Percentiles rank a stretch among this genome's conserved stretches.
phyloP scores from a whole-genome alignment of 805 yeast genomes.

The Starmerella bombi region DNA sequence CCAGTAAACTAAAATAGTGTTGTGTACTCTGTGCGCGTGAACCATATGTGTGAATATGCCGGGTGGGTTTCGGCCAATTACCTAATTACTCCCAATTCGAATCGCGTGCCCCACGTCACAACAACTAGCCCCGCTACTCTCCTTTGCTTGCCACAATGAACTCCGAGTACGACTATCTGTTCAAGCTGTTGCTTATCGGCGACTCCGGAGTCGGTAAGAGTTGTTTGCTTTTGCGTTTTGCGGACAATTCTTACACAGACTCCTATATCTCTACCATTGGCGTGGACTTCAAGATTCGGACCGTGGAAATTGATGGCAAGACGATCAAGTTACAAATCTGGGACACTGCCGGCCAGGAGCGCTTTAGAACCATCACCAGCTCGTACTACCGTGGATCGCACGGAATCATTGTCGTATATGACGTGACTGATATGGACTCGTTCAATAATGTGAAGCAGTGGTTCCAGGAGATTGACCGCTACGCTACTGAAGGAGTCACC shows the following conservation, averaged over 20 bases:
- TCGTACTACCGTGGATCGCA: slow-evolving; percentile 98
- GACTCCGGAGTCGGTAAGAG: slow-evolving; percentile 99
- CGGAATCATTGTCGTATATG: slow-evolving; percentile 95
- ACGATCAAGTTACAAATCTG: slow-evolving; percentile 95
- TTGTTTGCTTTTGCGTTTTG: slow-evolving; percentile 84
- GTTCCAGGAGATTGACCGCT: slow-evolving; percentile 96
- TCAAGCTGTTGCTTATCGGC: slow-evolving; percentile 88
- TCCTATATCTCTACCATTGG: slow-evolving; percentile 97
- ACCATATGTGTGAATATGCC: too few relatives aligned
- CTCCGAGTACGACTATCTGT: slow-evolving; percentile 86
- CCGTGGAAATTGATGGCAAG: slow-evolving; percentile 81
- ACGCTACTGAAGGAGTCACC: slow-evolving; percentile 95
- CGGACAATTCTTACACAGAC: slow-evolving; percentile 93
- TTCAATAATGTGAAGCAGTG: slow-evolving; percentile 95
- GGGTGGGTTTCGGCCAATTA: too few relatives aligned
- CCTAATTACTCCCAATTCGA: background rate
- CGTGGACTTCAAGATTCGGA: slow-evolving; percentile 68
- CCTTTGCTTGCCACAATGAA: slow-evolving; percentile 15
- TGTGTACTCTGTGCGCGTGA: too few relatives aligned
- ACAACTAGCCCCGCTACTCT: background rate
- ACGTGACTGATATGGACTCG: slow-evolving; percentile 78
- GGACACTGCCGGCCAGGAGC: slow-evolving; percentile 99
- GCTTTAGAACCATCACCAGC: slow-evolving; percentile 94
- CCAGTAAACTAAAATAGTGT: too few relatives aligned
- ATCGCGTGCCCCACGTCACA: slow-evolving; percentile 2